phyloP scores from a whole-genome alignment of 345 rosid species.

The Nasturtium officinale region DNA sequence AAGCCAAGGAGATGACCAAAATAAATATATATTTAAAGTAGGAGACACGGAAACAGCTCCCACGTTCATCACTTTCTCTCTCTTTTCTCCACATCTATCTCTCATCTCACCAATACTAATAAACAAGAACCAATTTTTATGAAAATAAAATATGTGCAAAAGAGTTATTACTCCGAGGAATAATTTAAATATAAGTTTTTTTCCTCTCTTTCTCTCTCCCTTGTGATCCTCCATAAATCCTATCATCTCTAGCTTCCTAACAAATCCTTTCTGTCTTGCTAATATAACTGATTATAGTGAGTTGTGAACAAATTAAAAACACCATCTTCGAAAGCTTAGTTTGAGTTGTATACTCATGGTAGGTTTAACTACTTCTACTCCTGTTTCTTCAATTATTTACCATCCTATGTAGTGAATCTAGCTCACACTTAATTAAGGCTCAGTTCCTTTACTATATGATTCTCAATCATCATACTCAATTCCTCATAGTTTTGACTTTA shows the following conservation, averaged over 20 bases:
- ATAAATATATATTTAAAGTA: constrained; percentile 51
- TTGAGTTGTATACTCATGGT: constrained; percentile 57
- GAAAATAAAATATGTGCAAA: constrained; percentile 33
- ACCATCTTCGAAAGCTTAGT: constrained; percentile 34
- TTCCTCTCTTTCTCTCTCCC: constrained; percentile 45
- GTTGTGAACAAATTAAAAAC: constrained; percentile 30
- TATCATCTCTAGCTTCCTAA: constrained; percentile 42
- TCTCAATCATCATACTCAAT: neutral
- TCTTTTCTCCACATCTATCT: constrained; percentile 15
- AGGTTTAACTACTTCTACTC: constrained; percentile 24
- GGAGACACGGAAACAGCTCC: constrained; percentile 88
- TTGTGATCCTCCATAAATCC: constrained; percentile 72
- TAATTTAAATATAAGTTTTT: constrained; percentile 46
- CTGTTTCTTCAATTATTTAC: neutral
- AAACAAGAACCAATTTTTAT: constrained; percentile 33
- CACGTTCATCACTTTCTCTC: constrained; percentile 71
- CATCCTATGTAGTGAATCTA: constrained; percentile 16
- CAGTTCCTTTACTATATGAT: constrained; percentile 6
- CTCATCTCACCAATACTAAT: constrained; percentile 30
- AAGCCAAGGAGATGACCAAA: constrained; percentile 69
- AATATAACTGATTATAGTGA: constrained; percentile 39
- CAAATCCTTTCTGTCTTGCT: constrained; percentile 29
- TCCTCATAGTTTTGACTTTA: constrained; percentile 12
- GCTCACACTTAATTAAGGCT: neutral
- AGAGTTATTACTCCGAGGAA: constrained; percentile 53